Conservation (phyloP, 768 basidiomycete species). For the Crepidotus variabilis region DNA sequence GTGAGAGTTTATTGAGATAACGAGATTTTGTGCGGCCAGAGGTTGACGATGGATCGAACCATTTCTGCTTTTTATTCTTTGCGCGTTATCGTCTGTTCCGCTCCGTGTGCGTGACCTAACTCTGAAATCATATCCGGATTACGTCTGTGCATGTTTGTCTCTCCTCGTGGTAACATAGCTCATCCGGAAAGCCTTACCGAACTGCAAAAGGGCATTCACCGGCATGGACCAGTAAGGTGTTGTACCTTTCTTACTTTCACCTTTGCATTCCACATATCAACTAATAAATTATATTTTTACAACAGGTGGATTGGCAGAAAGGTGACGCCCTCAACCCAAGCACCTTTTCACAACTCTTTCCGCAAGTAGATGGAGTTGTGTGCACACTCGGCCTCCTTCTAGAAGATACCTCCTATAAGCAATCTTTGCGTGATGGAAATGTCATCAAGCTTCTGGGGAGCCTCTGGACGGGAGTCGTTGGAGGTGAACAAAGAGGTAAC, state of each 20-base stretch:
- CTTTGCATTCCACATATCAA: conserved; percentile 5
- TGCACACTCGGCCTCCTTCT: conserved; percentile 92
- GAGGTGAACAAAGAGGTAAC: conserved; percentile 38
- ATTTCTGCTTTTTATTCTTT: not conserved
- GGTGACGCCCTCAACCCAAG: conserved; percentile 80
- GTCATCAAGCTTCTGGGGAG: conserved; percentile 46
- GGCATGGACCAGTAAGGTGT: conserved; percentile 77
- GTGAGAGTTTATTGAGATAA: conserved; percentile 29
- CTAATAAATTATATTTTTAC: not conserved
- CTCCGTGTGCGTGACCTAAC: not conserved
- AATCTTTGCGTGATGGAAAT: conserved; percentile 57
- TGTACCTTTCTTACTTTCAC: conserved; percentile 14
- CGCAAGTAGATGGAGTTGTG: conserved; percentile 72
- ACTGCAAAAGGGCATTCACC: conserved; percentile 91
- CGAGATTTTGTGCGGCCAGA: not conserved
- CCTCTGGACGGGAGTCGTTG: conserved; percentile 30
- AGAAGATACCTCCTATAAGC: conserved; percentile 80
- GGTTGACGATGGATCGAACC: not conserved
- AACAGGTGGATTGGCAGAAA: conserved; percentile 82
- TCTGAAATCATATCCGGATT: not conserved
- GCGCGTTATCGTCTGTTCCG: not conserved
- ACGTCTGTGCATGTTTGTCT: not conserved
- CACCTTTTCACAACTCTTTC: conserved; percentile 67
- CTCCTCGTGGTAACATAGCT: conserved; percentile 39
- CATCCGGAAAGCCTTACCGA: conserved; percentile 79